Evolutionary conservation across 2,329 filamentous ascomycete genomes (phyloP), one percentile per base, ranked within the genome.

Genomic region (Xylariaceae sp.): DNA sequence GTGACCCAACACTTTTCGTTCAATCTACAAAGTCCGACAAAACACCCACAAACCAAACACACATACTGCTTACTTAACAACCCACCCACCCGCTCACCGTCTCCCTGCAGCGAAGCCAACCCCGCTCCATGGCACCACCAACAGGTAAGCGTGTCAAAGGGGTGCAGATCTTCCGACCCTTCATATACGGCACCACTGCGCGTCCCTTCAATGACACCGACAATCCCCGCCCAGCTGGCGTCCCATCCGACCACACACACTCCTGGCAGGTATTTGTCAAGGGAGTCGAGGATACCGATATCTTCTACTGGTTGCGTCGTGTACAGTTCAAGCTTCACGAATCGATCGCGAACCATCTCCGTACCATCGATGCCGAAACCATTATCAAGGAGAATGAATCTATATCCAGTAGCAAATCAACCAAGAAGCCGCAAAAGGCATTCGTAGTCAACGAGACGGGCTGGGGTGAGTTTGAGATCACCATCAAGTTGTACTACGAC

Each of bases 271-370:
- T 98, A 62, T 98, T 96, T 74, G 91, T 99, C 56, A 90, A 90
- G 71, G 92, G 93, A 43, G 82, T 96, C 51, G 92, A 96, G 68
- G 91, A 91, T 73, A 90, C 91, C 58, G 91, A 96, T 71, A 89
- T 98, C 65, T 92, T 91, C 24, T 95, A 96, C 75, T 99, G 95
- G 92, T 83, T 98, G 65, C 91, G 94, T 56, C 94, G 96, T 69
- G 94, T 99, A 1, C 93, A 97, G 74, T 99, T 99, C 79, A 98
- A 98, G 75, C 86, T 99, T 14, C 94, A 97, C 80, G 93, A 98
- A 75, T 97, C 94, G 8, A 98, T 97, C 73, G 88, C 92, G 24
- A 96, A 97, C 74, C 90, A 90, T 55, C 84, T 95, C 19, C 89
- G 95, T 66, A 96, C 85, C 84, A 74, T 60, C 82, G 75, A 69